Evolutionary conservation across 371 early-diverging fungal species (phyloP).

Genomic region (Mortierella sp.): DNA sequence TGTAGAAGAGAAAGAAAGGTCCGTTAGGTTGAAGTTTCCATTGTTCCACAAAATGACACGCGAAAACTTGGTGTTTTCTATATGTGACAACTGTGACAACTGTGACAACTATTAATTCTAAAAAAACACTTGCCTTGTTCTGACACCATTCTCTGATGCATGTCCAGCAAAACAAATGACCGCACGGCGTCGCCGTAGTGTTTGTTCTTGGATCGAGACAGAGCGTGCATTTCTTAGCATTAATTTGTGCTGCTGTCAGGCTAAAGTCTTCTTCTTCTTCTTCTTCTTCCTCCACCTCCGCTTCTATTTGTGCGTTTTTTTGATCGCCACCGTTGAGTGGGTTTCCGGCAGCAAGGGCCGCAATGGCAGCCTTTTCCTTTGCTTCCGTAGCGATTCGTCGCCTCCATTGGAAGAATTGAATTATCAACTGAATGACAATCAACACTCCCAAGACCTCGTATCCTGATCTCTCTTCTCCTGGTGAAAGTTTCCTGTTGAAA

Average conservation of each 20-base stretch:
- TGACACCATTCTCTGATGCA: constrained; percentile 94
- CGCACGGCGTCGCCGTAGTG: constrained; percentile 90
- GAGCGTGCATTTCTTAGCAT: constrained; percentile 80
- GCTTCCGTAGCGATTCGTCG: constrained; percentile 50
- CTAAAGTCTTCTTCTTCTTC: constrained; percentile 27
- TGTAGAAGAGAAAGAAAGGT: constrained; percentile 23
- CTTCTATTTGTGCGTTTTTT: not conserved
- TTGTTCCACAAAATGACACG: not conserved
- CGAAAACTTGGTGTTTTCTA: not conserved
- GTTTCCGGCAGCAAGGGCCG: constrained; percentile 19
- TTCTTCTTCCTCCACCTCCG: constrained; percentile 35
- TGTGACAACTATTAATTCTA: not conserved
- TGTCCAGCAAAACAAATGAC: constrained; percentile 94
- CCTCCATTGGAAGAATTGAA: constrained; percentile 62
- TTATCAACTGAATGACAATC: constrained; percentile 76
- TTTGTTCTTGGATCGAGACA: constrained; percentile 82
- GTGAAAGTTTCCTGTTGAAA: constrained; percentile 80
- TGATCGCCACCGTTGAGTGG: constrained; percentile 10
- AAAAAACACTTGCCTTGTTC: constrained; percentile 73
- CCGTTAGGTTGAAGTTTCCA: not conserved
- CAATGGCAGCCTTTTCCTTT: constrained; percentile 33
- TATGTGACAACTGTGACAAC: not conserved
- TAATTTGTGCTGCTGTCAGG: constrained; percentile 31
- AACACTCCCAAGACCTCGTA: constrained; percentile 90
- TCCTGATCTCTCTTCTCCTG: constrained; percentile 79